Evolutionary conservation across 78 protist genomes (phyloP).

Genomic region (Trichosphaerium sp.): DNA sequence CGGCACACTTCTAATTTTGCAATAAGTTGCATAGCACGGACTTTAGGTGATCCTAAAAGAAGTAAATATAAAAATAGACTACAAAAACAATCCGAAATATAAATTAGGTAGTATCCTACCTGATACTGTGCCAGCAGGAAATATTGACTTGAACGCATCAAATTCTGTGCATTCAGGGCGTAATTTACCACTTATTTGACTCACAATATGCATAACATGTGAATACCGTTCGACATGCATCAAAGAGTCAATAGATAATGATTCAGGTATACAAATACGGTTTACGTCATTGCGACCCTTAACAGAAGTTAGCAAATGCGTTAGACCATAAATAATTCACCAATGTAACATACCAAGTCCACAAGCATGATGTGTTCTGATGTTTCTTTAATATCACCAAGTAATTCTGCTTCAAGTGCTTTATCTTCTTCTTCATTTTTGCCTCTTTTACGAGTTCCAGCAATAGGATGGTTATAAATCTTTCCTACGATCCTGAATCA

Average conservation of each 20-base stretch:
- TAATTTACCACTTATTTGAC: constrained; percentile 8
- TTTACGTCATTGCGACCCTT: constrained; percentile 33
- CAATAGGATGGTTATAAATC: constrained; percentile 41
- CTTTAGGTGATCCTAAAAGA: background rate
- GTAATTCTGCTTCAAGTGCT: constrained; percentile 6
- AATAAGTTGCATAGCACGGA: constrained; percentile 30
- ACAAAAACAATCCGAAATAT: background rate
- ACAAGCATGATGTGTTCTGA: constrained; percentile 64
- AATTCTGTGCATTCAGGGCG: constrained; percentile 1
- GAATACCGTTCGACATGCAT: constrained; percentile 36
- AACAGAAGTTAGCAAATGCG: no score
- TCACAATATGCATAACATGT: constrained; percentile 59
- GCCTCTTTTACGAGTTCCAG: constrained; percentile 53
- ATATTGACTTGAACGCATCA: constrained; percentile 56
- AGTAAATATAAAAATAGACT: background rate
- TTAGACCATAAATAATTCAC: no score
- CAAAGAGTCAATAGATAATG: constrained; percentile 10
- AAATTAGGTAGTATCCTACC: constrained; percentile 18
- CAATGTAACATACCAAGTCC: no score
- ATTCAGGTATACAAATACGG: constrained; percentile 1
- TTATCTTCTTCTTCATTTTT: constrained; percentile 19
- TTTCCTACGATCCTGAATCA: background rate
- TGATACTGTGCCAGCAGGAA: constrained; percentile 55
- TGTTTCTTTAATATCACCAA: constrained; percentile 20
- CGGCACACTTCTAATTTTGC: background rate